These are phyloP conservation scores for Senna siamea DNA, from an alignment of 306 rosid species.

Conservation along the genomic window DNA sequence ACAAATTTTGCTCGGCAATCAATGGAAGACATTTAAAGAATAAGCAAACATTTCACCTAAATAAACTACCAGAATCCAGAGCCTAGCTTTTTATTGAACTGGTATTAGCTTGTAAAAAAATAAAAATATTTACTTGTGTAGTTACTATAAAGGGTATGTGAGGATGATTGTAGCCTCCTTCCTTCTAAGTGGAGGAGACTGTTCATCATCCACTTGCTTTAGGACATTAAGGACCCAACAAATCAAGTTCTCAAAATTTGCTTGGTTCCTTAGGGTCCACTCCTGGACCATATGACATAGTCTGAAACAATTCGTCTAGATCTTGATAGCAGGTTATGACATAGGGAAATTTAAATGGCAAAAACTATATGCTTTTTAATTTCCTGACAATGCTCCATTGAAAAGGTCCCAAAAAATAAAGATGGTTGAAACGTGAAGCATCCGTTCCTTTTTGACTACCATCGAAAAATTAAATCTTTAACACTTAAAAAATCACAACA, in stretches of 20 bases:
- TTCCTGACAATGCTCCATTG: background rate
- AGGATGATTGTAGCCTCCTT: conserved; percentile 57
- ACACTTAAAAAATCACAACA: background rate
- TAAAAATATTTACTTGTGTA: background rate
- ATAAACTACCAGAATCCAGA: background rate
- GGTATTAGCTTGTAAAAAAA: background rate
- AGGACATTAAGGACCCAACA: conserved; percentile 69
- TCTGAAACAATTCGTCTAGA: background rate
- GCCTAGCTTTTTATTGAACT: background rate
- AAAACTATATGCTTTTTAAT: background rate
- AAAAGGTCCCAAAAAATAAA: background rate
- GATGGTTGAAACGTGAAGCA: background rate
- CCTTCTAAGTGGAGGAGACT: conserved; percentile 75
- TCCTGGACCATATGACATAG: conserved; percentile 2
- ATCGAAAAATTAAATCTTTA: background rate
- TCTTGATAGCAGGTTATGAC: background rate
- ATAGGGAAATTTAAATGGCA: conserved; percentile 44
- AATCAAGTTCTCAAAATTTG: conserved; percentile 64
- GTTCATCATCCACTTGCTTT: conserved; percentile 83
- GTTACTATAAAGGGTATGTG: conserved; percentile 28
- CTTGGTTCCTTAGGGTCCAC: conserved; percentile 57
- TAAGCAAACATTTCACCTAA: background rate
- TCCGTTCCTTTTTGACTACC: background rate
- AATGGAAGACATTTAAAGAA: background rate
- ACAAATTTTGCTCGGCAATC: background rate